These are phyloP conservation scores for Eimeria necatrix DNA, from an alignment of 169 alveolate species.

Conservation along the genomic window DNA sequence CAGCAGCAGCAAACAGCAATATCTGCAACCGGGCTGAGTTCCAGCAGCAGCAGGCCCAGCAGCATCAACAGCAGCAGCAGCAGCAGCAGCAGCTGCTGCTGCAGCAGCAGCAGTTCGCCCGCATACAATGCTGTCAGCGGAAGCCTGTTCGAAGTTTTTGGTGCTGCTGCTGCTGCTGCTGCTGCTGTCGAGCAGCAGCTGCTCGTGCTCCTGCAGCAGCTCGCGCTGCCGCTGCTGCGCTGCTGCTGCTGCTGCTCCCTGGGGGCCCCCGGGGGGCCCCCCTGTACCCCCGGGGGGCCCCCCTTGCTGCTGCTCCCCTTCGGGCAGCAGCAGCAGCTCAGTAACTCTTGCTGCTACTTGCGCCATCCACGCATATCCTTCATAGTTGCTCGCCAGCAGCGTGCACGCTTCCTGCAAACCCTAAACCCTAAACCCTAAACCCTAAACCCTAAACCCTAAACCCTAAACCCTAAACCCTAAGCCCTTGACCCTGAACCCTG, in stretches of 20 bases:
- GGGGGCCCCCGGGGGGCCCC: too few species aligned
- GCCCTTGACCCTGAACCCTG: constrained; percentile 3
- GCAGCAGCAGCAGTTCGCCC: not conserved
- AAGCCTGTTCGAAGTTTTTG: not conserved
- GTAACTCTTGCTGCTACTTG: constrained; percentile 31
- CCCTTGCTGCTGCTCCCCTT: not conserved
- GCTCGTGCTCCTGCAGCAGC: too few species aligned
- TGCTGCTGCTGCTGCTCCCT: not conserved
- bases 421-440: constrained; percentile 17
- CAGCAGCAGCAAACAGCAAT: too few species aligned
- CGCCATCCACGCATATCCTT: constrained; percentile 5
- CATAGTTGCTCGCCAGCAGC: too few species aligned
- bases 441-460: constrained; percentile 31
- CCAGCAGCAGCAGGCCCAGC: not conserved
- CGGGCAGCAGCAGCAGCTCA: constrained; percentile 29
- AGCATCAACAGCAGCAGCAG: not conserved
- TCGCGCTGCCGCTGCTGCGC: not conserved
- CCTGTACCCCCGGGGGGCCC: not conserved
- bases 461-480: constrained; percentile 18
- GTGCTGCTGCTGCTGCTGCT: too few species aligned
- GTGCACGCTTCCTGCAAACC: constrained; percentile 48
- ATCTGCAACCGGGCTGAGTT: too few species aligned
- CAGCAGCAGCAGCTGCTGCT: not conserved
- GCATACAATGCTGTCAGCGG: not conserved
- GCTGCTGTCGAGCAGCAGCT: too few species aligned